These are phyloP conservation scores for Penicillium mononematosum DNA, from an alignment of 495 filamentous ascomycete species.

Conservation along the genomic window DNA sequence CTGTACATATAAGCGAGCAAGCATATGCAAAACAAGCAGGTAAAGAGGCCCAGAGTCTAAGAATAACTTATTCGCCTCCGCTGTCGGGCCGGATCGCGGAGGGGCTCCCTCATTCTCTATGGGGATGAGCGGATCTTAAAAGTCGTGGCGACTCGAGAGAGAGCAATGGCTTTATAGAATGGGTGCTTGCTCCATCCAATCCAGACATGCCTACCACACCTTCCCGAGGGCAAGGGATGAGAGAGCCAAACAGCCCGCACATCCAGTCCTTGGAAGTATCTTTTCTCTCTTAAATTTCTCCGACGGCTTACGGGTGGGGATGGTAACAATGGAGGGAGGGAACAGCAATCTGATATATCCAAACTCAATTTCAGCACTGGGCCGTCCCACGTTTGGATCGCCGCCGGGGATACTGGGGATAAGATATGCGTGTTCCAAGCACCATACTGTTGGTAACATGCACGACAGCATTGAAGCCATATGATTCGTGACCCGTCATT, in stretches of 20 bases:
- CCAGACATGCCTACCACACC: background rate
- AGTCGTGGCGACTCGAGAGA: background rate
- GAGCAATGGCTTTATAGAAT: background rate
- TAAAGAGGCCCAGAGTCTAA: background rate
- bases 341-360: constrained; percentile 20
- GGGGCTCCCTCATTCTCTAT: background rate
- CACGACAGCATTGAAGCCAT: constrained; percentile 17
- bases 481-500: constrained; percentile 15
- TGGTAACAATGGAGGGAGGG: background rate
- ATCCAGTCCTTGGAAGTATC: background rate
- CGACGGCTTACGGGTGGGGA: constrained; percentile 3
- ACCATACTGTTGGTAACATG: constrained; percentile 18
- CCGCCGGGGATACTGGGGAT: constrained; percentile 10
- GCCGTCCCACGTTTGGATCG: constrained; percentile 10
- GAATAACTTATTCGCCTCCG: background rate
- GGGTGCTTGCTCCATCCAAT: background rate
- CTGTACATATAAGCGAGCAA: background rate
- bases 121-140: background rate
- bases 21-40: background rate
- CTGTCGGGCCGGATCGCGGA: background rate
- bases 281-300: constrained; percentile 3
- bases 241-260: background rate
- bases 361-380: background rate
- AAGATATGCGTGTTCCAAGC: constrained; percentile 15
- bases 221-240: background rate